A percentile compares a stretch with the other conserved stretches of the same genome.
phyloP scores from a whole-genome alignment of 768 basidiomycete genomes.

The Lentinula detonsa region DNA sequence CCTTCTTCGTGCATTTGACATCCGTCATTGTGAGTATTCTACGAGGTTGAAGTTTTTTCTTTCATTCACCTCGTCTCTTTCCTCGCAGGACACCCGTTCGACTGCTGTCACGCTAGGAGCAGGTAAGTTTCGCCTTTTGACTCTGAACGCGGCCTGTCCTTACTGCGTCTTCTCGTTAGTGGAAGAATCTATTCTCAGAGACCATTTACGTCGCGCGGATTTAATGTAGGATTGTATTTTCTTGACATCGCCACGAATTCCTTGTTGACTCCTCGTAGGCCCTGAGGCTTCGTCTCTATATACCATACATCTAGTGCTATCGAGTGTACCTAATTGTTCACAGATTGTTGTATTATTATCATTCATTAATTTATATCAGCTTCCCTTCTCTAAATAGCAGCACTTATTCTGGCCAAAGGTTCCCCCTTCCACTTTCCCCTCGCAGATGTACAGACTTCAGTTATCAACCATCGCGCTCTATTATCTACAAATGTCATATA shows the following conservation, averaged over 20 bases:
- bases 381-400: not conserved
- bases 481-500: too few relatives aligned
- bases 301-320: not conserved
- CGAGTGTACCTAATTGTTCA: not conserved
- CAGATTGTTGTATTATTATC: not conserved
- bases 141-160: not conserved
- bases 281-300: not conserved
- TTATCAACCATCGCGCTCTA: too few relatives aligned
- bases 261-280: not conserved
- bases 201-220: conserved; percentile 65
- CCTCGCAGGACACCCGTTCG: conserved; percentile 59
- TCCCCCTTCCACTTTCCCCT: too few relatives aligned
- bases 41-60: not conserved
- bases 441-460: too few relatives aligned
- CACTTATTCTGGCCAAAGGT: too few relatives aligned
- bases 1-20: conserved; percentile 70
- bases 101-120: conserved; percentile 67
- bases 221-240: conserved; percentile 40
- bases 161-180: conserved; percentile 28
- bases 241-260: not conserved
- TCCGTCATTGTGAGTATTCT: conserved; percentile 62
- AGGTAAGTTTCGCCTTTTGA: conserved; percentile 34
- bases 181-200: conserved; percentile 66
- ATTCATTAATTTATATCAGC: not conserved
- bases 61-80: conserved; percentile 9